Evolutionary conservation across 805 yeast genomes (phyloP).

Genomic region (Candida nonsorbophila): DNA sequence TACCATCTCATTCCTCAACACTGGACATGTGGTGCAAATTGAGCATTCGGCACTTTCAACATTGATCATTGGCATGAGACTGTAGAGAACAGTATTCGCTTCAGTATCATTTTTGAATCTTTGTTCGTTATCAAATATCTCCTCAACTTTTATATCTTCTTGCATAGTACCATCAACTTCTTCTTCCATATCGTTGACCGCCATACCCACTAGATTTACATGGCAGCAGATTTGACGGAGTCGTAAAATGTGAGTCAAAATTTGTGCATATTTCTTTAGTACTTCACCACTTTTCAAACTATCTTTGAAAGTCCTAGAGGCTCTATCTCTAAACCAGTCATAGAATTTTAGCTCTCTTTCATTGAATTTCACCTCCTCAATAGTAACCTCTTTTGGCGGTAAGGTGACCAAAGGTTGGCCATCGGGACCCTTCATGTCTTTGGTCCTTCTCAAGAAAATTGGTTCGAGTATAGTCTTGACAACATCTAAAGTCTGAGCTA

Average conservation of each 20-base stretch:
- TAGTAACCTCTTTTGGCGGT: conserved; percentile 69
- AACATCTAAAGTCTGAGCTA: conserved; percentile 69
- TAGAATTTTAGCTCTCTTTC: conserved; percentile 64
- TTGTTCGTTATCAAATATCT: conserved; percentile 4
- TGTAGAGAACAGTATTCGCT: conserved; percentile 19
- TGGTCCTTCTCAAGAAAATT: conserved; percentile 76
- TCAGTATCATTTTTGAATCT: conserved; percentile 15
- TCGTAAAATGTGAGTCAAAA: conserved; percentile 76
- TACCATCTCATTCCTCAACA: conserved; percentile 46
- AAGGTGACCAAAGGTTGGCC: conserved; percentile 72
- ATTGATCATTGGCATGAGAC: conserved; percentile 22
- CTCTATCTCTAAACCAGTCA: conserved; percentile 60
- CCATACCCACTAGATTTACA: conserved; percentile 53
- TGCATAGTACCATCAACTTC: conserved; percentile 11
- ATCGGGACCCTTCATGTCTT: conserved; percentile 67
- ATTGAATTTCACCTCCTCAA: conserved; percentile 64
- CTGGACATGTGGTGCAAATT: conserved; percentile 71
- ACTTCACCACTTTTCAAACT: conserved; percentile 62
- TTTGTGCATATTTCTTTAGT: conserved; percentile 69
- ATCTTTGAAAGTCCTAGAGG: conserved; percentile 55
- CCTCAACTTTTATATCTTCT: conserved; percentile 5
- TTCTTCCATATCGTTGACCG: conserved; percentile 48
- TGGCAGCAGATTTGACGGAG: conserved; percentile 89
- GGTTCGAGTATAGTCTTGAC: conserved; percentile 87
- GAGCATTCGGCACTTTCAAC: conserved; percentile 66